Evolutionary conservation across 2,329 filamentous ascomycete genomes (phyloP).

Genomic region (Daldinia sp.): DNA sequence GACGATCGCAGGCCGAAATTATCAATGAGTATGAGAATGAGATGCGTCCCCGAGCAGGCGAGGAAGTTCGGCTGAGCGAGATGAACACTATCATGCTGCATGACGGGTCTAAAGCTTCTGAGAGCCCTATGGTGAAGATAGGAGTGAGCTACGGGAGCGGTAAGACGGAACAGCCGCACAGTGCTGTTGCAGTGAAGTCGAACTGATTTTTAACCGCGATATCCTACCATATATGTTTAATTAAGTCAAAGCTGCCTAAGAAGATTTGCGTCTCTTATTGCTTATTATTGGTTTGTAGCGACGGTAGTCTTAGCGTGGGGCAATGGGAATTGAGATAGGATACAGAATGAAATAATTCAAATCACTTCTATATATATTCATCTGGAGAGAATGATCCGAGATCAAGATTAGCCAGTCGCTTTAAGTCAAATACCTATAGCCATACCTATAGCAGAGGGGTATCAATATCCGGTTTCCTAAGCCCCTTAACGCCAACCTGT

Average conservation of each 20-base stretch:
- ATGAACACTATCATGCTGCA: slow-evolving; percentile 57
- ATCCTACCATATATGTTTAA: not conserved
- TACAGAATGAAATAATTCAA: not conserved
- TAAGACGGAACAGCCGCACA: not conserved
- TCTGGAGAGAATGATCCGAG: not conserved
- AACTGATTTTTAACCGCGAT: not conserved
- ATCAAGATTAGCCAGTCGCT: slow-evolving; percentile 7
- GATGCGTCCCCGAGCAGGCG: slow-evolving; percentile 54
- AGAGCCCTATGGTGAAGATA: slow-evolving; percentile 45
- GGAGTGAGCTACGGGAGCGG: slow-evolving; percentile 34
- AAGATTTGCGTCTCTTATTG: not conserved
- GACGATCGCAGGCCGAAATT: slow-evolving; percentile 37
- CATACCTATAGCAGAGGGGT: slow-evolving; percentile 37
- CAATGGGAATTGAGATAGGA: not conserved
- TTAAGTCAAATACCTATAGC: slow-evolving; percentile 7
- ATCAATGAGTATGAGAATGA: slow-evolving; percentile 54
- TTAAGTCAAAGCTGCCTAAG: not conserved
- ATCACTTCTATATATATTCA: not conserved
- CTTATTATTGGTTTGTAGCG: not conserved
- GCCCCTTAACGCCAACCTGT: slow-evolving; percentile 22
- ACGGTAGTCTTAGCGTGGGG: not conserved
- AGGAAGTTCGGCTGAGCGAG: slow-evolving; percentile 54
- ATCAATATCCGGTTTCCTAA: slow-evolving; percentile 34
- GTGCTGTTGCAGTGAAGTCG: not conserved
- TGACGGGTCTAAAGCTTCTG: slow-evolving; percentile 48